Base-by-base conservation (phyloP, 2,329 filamentous ascomycete genomes). In the Pseudogymnoascus sp. region DNA sequence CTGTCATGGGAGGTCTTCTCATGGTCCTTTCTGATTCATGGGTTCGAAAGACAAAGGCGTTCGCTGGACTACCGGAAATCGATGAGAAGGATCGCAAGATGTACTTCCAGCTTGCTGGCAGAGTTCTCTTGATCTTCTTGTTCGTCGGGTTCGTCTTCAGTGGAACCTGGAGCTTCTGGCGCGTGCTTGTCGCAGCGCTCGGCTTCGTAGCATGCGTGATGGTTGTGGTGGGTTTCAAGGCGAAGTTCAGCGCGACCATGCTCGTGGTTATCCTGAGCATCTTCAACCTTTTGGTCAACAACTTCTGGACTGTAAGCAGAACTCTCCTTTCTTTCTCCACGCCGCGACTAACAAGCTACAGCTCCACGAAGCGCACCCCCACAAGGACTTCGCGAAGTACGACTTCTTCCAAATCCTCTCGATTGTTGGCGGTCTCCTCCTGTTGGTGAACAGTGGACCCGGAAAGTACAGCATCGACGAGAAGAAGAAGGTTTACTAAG, bases 361-460 rank as follows among this genome's bases (percentile, higher is more conserved):
- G 90, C 91, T 99, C 69, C 93, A 97, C 80, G 89, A 93, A 70
- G 90, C 96, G 80, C 94, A 99, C 81, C 94, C 94, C 59, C 93
- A 97, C 84, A 97, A 97, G 85, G 94, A 99, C 78, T 99, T 99
- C 75, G 94, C 94, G 82, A 99, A 99, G 81, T 99, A 99, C 84
- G 94, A 99, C 77, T 99, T 99, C 83, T 99, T 99, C 87, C 94
- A 99, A 82, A 97, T 97, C 71, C 83, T 99, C 63, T 99, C 94
- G 61, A 99, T 99, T 75, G 93, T 97, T 69, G 94, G 94, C 68
- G 94, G 94, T 76, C 90, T 99, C 64, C 84, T 99, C 64, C 87
- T 99, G 69, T 85, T 99, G 69, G 92, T 97, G 79, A 99, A 99
- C 85, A 97, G 94, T 85, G 94, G 94, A 66, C 94, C 94, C 8